Evolutionary conservation across 371 early-diverging fungal genomes (phyloP), one percentile per base, ranked within the genome.

Genomic region (Dichotomocladium elegans): DNA sequence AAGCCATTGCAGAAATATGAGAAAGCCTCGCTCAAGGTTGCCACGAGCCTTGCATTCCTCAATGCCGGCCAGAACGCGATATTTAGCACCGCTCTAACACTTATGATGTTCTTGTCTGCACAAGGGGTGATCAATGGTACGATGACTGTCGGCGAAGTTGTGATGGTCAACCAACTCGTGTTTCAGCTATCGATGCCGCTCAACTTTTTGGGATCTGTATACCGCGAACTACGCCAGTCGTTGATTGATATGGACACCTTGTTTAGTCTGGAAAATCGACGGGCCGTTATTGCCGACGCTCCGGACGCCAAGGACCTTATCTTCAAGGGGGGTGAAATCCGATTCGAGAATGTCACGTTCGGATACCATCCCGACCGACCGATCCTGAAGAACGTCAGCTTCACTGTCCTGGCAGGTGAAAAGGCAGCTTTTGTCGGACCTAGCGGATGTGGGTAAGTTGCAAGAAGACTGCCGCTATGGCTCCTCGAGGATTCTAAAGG

Each of bases 181-280:
- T 96, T 97, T 63, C 95, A 95, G 60, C 75, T 95, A 4, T 91
- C 93, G 0, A 76, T 95, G 70, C 97, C 97, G 14, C 82, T 97
- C 37, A 95, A 96, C 77, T 98, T 97, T 66, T 69, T 98, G 62
- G 99, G 99, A n/a, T 90, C 92, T 10, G 95, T 96, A 4, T 98
- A 98, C 61, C 83, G 99, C 48, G 98, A 96, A 69, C 81, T 93
- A 24, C 83, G 89, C 29, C 97, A 98, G 70, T 86, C 89, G 1
- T 71, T 98, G 40, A 86, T 94, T 42, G 99, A 98, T 61, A 96
- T 98, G 96, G 95, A 95, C 44, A 82, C 89, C 31, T 83, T 98
- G 83, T 95, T 98, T 60, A 80, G 85, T 33, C 78, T 98, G 27
- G 87, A 87, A 44, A 77, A 80, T 14, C 79, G 88, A 17, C 49